Evolutionary conservation across 345 rosid species (phyloP).

Genomic region (Mercurialis annua): DNA sequence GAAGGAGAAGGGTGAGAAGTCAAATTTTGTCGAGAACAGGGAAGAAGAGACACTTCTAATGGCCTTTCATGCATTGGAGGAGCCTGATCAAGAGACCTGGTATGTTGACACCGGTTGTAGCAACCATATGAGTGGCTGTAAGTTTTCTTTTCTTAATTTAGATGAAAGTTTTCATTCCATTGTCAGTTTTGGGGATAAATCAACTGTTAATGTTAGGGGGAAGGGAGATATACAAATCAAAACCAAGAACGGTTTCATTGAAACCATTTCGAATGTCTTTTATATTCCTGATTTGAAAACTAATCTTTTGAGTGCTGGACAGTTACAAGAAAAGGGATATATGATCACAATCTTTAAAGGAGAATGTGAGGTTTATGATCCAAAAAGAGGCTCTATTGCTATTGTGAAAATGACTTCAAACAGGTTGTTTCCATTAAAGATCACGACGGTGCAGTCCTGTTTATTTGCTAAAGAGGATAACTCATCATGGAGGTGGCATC

Average conservation of each 20-base stretch:
- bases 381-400: too few species aligned
- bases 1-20: not conserved
- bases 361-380: too few species aligned
- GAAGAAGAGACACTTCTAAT: not conserved
- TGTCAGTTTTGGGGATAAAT: not conserved
- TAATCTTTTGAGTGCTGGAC: too few species aligned
- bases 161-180: not conserved
- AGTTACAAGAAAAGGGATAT: too few species aligned
- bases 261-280: not conserved
- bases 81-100: not conserved
- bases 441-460: too few species aligned
- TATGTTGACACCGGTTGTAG: not conserved
- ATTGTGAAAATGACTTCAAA: too few species aligned
- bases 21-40: not conserved
- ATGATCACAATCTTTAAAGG: too few species aligned
- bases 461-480: not conserved
- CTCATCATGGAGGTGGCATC: not conserved
- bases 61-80: not conserved
- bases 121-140: not conserved
- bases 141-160: not conserved
- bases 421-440: too few species aligned
- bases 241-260: not conserved
- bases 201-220: not conserved
- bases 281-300: too few species aligned
- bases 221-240: not conserved